A percentile compares a stretch with the other conserved stretches of the same genome.
Conservation (phyloP, 192 early-diverging fungal genomes). For the Backusella psychrophila region DNA sequence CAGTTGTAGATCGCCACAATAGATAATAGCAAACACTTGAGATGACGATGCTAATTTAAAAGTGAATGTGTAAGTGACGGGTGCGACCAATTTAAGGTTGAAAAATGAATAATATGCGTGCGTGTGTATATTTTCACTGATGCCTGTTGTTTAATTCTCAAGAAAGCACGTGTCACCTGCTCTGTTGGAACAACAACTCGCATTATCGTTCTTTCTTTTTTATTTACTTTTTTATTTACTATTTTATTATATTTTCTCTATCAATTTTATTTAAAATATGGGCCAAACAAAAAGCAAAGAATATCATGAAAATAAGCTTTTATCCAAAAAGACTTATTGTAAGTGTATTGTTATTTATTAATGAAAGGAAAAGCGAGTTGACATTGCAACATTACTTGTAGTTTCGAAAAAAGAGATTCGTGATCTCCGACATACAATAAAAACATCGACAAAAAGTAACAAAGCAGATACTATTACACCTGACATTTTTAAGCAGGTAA, state of each 20-base stretch:
- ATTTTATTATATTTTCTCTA: not conserved
- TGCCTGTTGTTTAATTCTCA: not conserved
- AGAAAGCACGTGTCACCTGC: not conserved
- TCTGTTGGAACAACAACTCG: not conserved
- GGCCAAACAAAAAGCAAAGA: slow-evolving; percentile 52
- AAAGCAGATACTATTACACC: slow-evolving; percentile 53
- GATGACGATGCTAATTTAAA: no score
- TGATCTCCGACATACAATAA: slow-evolving; percentile 44
- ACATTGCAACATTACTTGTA: slow-evolving; percentile 4
- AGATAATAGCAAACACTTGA: no score
- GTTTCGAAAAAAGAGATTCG: slow-evolving; percentile 49
- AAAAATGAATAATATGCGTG: not conserved
- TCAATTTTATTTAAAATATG: slow-evolving; percentile 23
- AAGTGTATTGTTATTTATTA: slow-evolving; percentile 6
- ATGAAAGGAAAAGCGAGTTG: not conserved
- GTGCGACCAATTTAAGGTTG: not conserved
- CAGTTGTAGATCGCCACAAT: no score
- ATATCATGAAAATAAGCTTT: slow-evolving; percentile 36
- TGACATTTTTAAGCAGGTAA: slow-evolving; percentile 65
- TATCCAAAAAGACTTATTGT: slow-evolving; percentile 51
- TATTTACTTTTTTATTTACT: not conserved
- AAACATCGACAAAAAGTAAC: slow-evolving; percentile 18
- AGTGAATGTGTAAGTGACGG: not conserved
- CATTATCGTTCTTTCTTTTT: not conserved
- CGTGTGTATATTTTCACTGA: not conserved